These are phyloP conservation scores for Diplodia scrobiculata DNA, from an alignment of 2,329 filamentous ascomycete species.

Conservation along the genomic window DNA sequence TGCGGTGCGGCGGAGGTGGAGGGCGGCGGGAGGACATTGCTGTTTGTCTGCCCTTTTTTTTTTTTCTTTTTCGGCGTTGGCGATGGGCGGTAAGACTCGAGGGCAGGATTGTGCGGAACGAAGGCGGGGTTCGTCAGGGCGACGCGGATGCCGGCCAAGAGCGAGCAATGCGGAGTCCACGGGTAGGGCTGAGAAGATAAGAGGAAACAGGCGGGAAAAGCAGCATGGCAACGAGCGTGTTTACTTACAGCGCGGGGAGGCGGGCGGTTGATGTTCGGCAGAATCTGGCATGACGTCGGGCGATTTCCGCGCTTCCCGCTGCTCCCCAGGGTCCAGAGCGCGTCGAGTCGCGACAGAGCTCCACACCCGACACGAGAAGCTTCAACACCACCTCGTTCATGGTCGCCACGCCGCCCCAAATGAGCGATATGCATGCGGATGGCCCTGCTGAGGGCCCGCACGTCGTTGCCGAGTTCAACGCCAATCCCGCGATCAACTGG, in stretches of 20 bases:
- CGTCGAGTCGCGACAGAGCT: not conserved
- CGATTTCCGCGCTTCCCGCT: not conserved
- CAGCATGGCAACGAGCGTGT: not conserved
- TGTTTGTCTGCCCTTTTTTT: not conserved
- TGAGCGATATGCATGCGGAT: not conserved
- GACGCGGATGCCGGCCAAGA: no score
- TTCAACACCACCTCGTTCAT: not conserved
- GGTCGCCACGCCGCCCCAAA: not conserved
- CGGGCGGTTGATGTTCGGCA: not conserved
- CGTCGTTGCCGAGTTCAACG: not conserved
- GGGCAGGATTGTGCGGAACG: not conserved
- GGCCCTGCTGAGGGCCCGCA: not conserved
- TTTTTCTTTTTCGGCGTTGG: no score
- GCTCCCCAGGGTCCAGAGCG: not conserved
- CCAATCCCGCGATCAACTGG: not conserved
- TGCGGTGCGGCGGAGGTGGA: conserved; percentile 27
- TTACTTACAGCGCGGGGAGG: not conserved
- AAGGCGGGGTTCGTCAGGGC: no score
- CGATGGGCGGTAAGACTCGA: not conserved
- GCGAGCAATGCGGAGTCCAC: no score
- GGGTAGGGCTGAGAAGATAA: no score
- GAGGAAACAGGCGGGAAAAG: not conserved
- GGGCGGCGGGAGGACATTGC: conserved; percentile 29
- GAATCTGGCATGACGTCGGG: not conserved
- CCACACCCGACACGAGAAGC: not conserved